Conservation (phyloP, 768 basidiomycete genomes). For the Lactifluus subvellereus region DNA sequence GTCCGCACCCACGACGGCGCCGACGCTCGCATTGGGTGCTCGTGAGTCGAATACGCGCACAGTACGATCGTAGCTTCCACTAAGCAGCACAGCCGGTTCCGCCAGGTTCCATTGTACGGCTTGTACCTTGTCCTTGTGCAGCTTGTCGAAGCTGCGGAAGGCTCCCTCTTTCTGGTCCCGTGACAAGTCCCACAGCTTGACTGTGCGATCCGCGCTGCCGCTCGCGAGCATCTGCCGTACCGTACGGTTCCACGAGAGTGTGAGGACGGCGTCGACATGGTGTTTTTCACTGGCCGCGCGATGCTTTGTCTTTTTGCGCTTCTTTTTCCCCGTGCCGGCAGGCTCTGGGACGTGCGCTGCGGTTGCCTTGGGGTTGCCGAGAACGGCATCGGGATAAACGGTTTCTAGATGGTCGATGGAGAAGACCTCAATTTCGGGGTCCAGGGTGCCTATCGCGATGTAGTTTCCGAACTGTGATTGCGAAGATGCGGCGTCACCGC, state of each 20-base stretch:
- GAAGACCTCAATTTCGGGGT: slow-evolving; percentile 99
- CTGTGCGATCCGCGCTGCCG: slow-evolving; percentile 89
- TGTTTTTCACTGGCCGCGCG: slow-evolving; percentile 55
- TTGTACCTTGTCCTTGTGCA: slow-evolving; percentile 93
- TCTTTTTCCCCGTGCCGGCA: slow-evolving; percentile 93
- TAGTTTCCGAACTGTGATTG: slow-evolving; percentile 64
- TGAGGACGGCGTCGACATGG: slow-evolving; percentile 93
- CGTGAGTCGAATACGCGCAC: slow-evolving; percentile 93
- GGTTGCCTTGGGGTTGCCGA: slow-evolving; percentile 84
- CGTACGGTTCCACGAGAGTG: slow-evolving; percentile 84
- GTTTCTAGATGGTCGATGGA: slow-evolving; percentile 90
- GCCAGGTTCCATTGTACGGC: slow-evolving; percentile 91
- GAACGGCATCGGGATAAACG: slow-evolving; percentile 87
- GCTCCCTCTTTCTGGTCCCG: slow-evolving; percentile 59
- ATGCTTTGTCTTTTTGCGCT: slow-evolving; percentile 79
- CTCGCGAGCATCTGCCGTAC: slow-evolving; percentile 91
- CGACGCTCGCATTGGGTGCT: slow-evolving; percentile 74
- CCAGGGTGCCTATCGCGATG: slow-evolving; percentile 94
- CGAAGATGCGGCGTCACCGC: slow-evolving; percentile 26
- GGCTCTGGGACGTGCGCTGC: slow-evolving; percentile 72
- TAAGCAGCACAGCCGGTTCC: slow-evolving; percentile 85
- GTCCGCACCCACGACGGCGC: slow-evolving; percentile 83
- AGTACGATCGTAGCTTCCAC: slow-evolving; percentile 91
- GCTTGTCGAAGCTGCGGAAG: slow-evolving; percentile 72
- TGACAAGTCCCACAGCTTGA: slow-evolving; percentile 95